Base-by-base conservation (phyloP, 2,329 filamentous ascomycete genomes). In the Clathrospora elynae region DNA sequence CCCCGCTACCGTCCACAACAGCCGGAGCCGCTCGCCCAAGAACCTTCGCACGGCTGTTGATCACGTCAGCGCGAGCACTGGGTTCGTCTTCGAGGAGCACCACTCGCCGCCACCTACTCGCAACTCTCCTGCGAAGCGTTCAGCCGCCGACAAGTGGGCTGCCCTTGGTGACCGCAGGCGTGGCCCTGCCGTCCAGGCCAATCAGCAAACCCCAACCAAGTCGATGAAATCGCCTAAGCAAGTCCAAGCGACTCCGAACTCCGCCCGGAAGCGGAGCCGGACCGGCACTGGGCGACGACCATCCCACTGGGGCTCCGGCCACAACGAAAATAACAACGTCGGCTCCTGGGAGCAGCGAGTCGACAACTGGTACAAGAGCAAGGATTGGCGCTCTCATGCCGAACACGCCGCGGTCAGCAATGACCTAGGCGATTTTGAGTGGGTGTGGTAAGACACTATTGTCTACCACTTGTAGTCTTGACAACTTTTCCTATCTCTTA, bases 371-470 rank as follows among this genome's bases (percentile, higher is more conserved):
- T 71, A 66, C 57, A 67, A 70, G 52, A 75, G 71, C 52, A 73
- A 72, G 58, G 75, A 78, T 57, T 78, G 75, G 75, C 74, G 75
- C 59, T 70, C 73, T 42, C 72, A 76, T 55, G 66, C 65, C 47
- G 55, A 55, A 38, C 49, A 55, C 20, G 45, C 56, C 46, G 53
- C 55, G 8, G 40, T 44, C 41, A 54, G 81, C 64, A 84, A 86
- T 65, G 85, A 87, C 74, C 81, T 88, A 70, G 85, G 85, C 66
- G 87, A 92, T 66, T 75, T 91, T 77, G 90, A 95, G 83, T 95
- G 92, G 86, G 89, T 96, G 90, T 78, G 89, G 88, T 75, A 95
- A 46, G 88, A 84, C 84, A 88, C 71, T 84, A 84, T 38, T 35
- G 68, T 77, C 82, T 53, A 38, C 70, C 80, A 83, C 71, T 78